These are phyloP conservation scores for Dissophora globulifera DNA, from an alignment of 192 early-diverging fungal genomes.

Conservation along the genomic window DNA sequence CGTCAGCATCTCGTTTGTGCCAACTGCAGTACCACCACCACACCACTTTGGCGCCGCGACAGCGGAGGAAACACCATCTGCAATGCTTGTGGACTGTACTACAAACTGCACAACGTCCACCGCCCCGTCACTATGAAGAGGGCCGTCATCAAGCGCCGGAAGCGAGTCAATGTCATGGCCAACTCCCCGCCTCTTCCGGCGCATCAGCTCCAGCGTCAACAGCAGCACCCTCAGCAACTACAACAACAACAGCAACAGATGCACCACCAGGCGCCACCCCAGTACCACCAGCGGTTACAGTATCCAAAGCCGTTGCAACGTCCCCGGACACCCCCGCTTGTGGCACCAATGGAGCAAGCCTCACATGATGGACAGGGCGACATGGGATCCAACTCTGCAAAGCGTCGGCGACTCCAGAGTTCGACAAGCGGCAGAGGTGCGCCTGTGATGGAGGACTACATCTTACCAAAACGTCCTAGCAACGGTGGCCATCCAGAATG, in stretches of 20 bases:
- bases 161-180: constrained; percentile 60
- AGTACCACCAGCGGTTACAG: constrained; percentile 22
- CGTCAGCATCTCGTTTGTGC: constrained; percentile 68
- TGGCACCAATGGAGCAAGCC: constrained; percentile 1
- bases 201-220: constrained; percentile 24
- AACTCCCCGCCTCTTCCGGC: constrained; percentile 35
- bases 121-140: constrained; percentile 86
- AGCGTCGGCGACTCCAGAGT: constrained; percentile 26
- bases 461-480: constrained; percentile 7
- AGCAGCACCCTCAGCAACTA: constrained; percentile 6
- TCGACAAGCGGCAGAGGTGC: neutral
- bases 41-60: constrained; percentile 84
- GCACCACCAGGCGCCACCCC: constrained; percentile 24
- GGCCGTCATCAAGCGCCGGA: constrained; percentile 78
- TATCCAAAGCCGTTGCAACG: constrained; percentile 38
- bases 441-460: constrained; percentile 19
- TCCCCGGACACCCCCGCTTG: constrained; percentile 23
- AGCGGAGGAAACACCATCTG: constrained; percentile 80
- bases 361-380: constrained; percentile 28
- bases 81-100: constrained; percentile 92
- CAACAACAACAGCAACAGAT: constrained; percentile 18
- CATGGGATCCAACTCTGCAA: constrained; percentile 3
- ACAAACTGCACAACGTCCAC: constrained; percentile 83
- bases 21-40: constrained; percentile 82
- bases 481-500: constrained; percentile 38